These are phyloP conservation scores for Exsudoporus floridanus DNA, from an alignment of 1,284 basidiomycete genomes.

Conservation along the genomic window DNA sequence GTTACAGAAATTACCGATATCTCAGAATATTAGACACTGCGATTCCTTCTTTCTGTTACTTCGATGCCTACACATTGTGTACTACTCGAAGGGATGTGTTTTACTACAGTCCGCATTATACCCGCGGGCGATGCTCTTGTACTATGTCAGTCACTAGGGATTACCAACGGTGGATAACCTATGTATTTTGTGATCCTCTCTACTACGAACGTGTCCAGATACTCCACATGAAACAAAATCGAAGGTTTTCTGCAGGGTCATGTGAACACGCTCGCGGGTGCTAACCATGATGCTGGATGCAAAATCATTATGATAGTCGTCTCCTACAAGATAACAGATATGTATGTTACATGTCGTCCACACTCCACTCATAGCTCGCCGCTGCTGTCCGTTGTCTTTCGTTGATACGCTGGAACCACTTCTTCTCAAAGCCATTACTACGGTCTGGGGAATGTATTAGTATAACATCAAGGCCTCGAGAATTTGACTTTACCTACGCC, in stretches of 20 bases:
- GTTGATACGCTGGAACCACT: slow-evolving; percentile 81
- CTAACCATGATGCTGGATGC: background rate
- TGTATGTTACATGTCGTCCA: slow-evolving; percentile 80
- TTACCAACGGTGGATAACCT: slow-evolving; percentile 10
- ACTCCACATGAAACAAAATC: background rate
- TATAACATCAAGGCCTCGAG: slow-evolving; percentile 6
- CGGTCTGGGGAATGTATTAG: slow-evolving; percentile 56
- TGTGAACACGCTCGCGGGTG: background rate
- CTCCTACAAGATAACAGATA: slow-evolving; percentile 1
- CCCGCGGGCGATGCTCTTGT: slow-evolving; percentile 24
- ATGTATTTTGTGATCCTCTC: slow-evolving; percentile 1
- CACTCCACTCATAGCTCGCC: slow-evolving; percentile 81
- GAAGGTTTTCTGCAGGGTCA: background rate
- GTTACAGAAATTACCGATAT: slow-evolving; percentile 30
- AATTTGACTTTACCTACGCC: slow-evolving; percentile 72
- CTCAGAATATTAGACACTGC: slow-evolving; percentile 32
- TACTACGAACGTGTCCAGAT: slow-evolving; percentile 1
- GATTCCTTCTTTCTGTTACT: background rate
- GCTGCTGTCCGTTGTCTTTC: slow-evolving; percentile 63
- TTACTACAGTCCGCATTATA: slow-evolving; percentile 13
- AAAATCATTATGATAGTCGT: background rate
- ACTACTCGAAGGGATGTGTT: slow-evolving; percentile 9
- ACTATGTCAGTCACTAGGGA: slow-evolving; percentile 15
- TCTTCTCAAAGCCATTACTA: slow-evolving; percentile 94
- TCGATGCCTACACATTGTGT: slow-evolving; percentile 5